These are phyloP conservation scores for Orbilia blumenaviensis DNA, from an alignment of 2,329 filamentous ascomycete genomes.

Conservation along the genomic window DNA sequence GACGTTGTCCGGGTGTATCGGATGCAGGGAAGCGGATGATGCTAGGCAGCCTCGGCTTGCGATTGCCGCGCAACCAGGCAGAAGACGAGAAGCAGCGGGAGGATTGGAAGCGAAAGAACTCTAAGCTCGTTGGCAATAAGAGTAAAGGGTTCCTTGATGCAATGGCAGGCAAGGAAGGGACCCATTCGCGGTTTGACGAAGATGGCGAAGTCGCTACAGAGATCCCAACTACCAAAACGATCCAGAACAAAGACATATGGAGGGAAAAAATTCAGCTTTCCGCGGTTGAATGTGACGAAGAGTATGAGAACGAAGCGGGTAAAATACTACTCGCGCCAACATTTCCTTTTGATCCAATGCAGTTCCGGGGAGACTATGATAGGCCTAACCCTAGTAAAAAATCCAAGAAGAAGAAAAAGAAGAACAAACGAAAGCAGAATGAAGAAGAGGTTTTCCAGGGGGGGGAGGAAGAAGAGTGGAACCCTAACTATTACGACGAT, in stretches of 20 bases:
- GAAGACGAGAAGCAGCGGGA: conserved; percentile 39
- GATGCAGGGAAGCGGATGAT: conserved; percentile 36
- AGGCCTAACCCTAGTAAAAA: conserved; percentile 31
- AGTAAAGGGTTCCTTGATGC: conserved; percentile 47
- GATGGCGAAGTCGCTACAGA: conserved; percentile 45
- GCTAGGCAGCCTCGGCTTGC: conserved; percentile 26
- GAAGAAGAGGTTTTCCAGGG: conserved; percentile 4
- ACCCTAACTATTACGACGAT: conserved; percentile 54
- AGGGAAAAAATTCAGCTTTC: conserved; percentile 55
- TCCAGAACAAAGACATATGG: conserved; percentile 52
- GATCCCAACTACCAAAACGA: neutral
- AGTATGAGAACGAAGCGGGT: conserved; percentile 37
- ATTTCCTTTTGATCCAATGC: conserved; percentile 56
- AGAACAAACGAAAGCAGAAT: conserved; percentile 33
- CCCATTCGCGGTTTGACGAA: conserved; percentile 53
- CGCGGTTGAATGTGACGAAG: conserved; percentile 57
- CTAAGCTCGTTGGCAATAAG: conserved; percentile 47
- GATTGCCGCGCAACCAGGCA: conserved; percentile 36
- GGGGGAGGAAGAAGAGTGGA: conserved; percentile 25
- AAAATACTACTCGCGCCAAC: conserved; percentile 51
- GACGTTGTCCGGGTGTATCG: conserved; percentile 22
- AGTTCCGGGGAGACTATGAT: neutral
- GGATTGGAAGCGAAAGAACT: conserved; percentile 43
- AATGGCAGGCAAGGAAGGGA: conserved; percentile 36
- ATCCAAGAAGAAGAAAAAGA: conserved; percentile 50